A percentile compares a stretch with the other conserved stretches of the same genome.
phyloP scores from a whole-genome alignment of 2,329 filamentous ascomycete species.

The Emydomyces testavorans region DNA sequence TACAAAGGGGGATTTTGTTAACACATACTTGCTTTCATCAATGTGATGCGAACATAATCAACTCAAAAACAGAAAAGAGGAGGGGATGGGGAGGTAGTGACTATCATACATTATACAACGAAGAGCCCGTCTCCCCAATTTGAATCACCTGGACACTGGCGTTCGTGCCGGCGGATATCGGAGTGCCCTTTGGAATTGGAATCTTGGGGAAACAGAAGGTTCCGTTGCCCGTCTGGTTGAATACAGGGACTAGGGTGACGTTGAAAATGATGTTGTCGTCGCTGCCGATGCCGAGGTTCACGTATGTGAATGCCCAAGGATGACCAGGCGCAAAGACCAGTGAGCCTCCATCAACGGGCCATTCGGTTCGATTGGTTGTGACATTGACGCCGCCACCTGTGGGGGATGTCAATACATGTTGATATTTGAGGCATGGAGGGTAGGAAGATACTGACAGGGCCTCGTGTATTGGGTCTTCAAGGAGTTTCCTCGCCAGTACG shows the following conservation, averaged over 20 bases:
- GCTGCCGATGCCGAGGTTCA: conserved; percentile 37
- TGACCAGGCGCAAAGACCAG: conserved; percentile 34
- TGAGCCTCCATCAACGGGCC: conserved; percentile 37
- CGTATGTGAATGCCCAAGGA: conserved; percentile 35
- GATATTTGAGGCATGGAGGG: background rate
- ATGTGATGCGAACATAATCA: too few relatives aligned
- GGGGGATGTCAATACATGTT: background rate
- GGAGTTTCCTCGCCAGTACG: conserved; percentile 34
- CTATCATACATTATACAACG: conserved; percentile 37
- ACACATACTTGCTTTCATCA: background rate
- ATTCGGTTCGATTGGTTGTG: conserved; percentile 37
- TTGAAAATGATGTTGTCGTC: conserved; percentile 35
- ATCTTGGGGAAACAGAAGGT: conserved; percentile 37
- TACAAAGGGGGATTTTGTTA: conserved; percentile 15
- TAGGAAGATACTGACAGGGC: conserved; percentile 26
- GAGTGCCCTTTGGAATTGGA: conserved; percentile 22
- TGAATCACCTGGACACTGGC: conserved; percentile 39
- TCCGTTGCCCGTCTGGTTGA: conserved; percentile 40
- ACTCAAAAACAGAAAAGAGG: too few relatives aligned
- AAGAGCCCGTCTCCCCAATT: conserved; percentile 29
- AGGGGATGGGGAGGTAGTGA: too few relatives aligned
- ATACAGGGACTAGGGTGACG: conserved; percentile 33
- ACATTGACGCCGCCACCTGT: conserved; percentile 33
- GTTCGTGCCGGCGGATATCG: conserved; percentile 29
- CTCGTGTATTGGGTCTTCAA: conserved; percentile 34